A percentile compares a stretch with the other conserved stretches of the same genome.
These are phyloP conservation scores for Dendrocalamus sinicus DNA, from an alignment of 176 grass and related monocot species.

Conservation along the genomic window DNA sequence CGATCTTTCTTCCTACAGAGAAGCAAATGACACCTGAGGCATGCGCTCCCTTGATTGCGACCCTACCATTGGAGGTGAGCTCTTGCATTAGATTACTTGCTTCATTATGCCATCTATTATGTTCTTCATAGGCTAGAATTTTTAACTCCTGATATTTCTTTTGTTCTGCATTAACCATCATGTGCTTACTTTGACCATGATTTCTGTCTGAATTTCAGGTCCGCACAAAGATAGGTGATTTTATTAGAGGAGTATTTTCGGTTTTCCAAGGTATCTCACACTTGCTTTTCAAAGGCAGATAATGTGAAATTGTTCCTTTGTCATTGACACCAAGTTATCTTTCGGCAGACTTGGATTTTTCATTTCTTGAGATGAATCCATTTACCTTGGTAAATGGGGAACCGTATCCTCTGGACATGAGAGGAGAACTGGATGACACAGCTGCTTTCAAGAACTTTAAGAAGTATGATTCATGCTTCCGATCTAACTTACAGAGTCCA, in stretches of 20 bases:
- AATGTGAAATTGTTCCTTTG: constrained; percentile 1
- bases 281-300: constrained; percentile 20
- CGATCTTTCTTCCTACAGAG: constrained; percentile 75
- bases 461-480: constrained; percentile 58
- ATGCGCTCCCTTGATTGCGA: constrained; percentile 86
- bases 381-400: constrained; percentile 92
- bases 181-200: neutral
- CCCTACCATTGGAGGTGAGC: constrained; percentile 86
- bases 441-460: constrained; percentile 99
- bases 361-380: constrained; percentile 97
- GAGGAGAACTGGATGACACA: constrained; percentile 97
- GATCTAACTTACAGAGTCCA: constrained; percentile 5
- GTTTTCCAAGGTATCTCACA: constrained; percentile 87
- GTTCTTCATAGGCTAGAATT: neutral
- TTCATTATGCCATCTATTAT: neutral
- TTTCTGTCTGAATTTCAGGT: constrained; percentile 58
- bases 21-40: constrained; percentile 79
- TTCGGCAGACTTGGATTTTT: constrained; percentile 95
- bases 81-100: neutral
- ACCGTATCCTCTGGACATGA: constrained; percentile 96
- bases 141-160: neutral
- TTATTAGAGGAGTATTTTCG: constrained; percentile 77
- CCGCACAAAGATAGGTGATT: constrained; percentile 82
- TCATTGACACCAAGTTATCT: constrained; percentile 1
- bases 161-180: constrained; percentile 13